Evolutionary conservation across 2,329 filamentous ascomycete species (phyloP).

Genomic region (Chaetomium strumarium): DNA sequence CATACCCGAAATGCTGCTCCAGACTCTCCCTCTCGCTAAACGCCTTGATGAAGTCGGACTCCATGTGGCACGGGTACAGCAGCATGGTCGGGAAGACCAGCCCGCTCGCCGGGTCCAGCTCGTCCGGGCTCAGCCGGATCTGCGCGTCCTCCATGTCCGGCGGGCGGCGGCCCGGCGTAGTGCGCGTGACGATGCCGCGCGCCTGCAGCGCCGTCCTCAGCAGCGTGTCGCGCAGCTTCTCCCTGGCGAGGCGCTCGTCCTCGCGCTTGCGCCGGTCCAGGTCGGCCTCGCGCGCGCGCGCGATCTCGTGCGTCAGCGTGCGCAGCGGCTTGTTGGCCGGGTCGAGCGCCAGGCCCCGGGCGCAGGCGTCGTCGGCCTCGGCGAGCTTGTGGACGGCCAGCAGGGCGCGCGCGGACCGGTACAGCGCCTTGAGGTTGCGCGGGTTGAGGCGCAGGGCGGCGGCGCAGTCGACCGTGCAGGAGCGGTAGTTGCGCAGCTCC

Average conservation of each 20-base stretch:
- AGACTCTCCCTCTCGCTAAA: constrained; percentile 74
- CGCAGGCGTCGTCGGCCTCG: constrained; percentile 76
- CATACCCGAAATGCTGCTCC: constrained; percentile 72
- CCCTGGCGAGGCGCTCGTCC: constrained; percentile 47
- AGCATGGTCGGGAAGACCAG: constrained; percentile 75
- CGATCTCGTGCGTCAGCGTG: constrained; percentile 57
- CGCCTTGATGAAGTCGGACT: constrained; percentile 87
- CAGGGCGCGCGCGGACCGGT: constrained; percentile 73
- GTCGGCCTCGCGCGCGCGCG: constrained; percentile 49
- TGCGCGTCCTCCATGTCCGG: constrained; percentile 84
- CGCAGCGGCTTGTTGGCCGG: constrained; percentile 61
- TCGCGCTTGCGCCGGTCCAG: constrained; percentile 50
- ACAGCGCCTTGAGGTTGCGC: constrained; percentile 82
- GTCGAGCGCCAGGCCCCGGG: constrained; percentile 68
- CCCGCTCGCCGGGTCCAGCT: constrained; percentile 63
- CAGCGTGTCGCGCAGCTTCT: constrained; percentile 52
- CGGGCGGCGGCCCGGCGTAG: constrained; percentile 52
- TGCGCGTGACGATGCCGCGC: constrained; percentile 62
- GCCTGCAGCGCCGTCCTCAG: constrained; percentile 61
- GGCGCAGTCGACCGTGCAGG: constrained; percentile 79
- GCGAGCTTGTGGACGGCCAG: constrained; percentile 69
- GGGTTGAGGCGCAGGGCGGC: constrained; percentile 73
- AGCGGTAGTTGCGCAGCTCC: constrained; percentile 81
- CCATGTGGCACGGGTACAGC: constrained; percentile 74
- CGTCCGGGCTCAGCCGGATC: constrained; percentile 64